phyloP scores from a whole-genome alignment of 2,329 filamentous ascomycete species.

The Apiospora marii region DNA sequence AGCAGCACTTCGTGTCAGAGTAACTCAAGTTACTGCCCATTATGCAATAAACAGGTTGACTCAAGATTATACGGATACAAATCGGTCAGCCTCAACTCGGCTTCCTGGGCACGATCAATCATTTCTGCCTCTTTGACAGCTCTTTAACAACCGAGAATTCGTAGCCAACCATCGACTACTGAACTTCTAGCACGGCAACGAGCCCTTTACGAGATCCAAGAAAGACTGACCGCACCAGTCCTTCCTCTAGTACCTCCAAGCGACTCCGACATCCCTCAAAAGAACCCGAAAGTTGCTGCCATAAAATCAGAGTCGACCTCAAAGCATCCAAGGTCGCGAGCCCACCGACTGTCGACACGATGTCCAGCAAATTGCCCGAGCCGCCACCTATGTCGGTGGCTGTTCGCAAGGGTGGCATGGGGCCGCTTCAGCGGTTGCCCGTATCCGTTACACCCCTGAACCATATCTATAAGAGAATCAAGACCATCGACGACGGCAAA shows the following conservation, averaged over 20 bases:
- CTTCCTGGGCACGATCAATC: not conserved
- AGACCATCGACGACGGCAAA: constrained; percentile 25
- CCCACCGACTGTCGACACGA: not conserved
- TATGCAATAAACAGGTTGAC: not conserved
- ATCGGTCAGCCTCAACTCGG: too few species aligned
- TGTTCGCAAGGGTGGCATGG: constrained; percentile 12
- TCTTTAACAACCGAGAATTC: not conserved
- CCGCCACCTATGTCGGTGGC: not conserved
- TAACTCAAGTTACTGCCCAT: not conserved
- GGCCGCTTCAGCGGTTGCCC: not conserved
- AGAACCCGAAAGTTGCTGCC: not conserved
- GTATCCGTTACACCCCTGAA: constrained; percentile 16
- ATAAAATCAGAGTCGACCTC: not conserved
- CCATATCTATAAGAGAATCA: constrained; percentile 26
- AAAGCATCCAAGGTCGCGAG: too few species aligned
- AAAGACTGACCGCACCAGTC: not conserved
- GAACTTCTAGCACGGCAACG: not conserved
- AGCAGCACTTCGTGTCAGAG: not conserved
- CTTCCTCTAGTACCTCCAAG: not conserved
- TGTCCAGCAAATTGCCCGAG: not conserved
- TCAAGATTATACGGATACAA: not conserved
- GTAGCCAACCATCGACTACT: too few species aligned
- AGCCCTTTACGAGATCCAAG: not conserved
- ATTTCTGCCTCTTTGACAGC: not conserved
- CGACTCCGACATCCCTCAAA: not conserved